Evolutionary conservation across 73 alveolate genomes (phyloP), one percentile per base, ranked within the genome.

Genomic region (Symbiodinium pilosum): DNA sequence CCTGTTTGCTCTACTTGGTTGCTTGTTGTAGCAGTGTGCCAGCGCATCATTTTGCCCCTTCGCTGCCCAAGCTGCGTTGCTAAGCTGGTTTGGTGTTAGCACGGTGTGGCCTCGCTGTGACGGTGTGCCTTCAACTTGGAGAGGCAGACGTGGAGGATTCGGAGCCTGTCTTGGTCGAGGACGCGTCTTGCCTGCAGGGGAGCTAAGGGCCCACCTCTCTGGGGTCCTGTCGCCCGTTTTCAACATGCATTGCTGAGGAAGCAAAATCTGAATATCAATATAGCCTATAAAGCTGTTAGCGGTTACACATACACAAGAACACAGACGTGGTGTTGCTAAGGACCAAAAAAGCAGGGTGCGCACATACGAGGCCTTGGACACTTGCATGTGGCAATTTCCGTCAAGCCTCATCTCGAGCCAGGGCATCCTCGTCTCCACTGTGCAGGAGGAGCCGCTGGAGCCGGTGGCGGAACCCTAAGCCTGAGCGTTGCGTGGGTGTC

Each of bases 281-380:
- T 26, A 54, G 34, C 73, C 73, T 16, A 18, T 3, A 4, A 54
- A 24, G 73, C 32, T 30, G 30, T 3, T 54, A 3, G 73, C 32
- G 73, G 20, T 24, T 26, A 54, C 5, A n/a, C 73, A 9, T 54
- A 54, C 32, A 0, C 32, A 26, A 54, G 73, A 54, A n/a, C 73
- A 54, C 32, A 12, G 73, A 11, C n/a, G n/a, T n/a, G n/a, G n/a
- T n/a, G 14, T 6, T 47, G 43, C 42, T 16, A 88, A 91, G 40
- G 97, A 91, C 38, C 97, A 87, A 42, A 68, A 71, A 40, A 91
- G 97, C 51, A 71, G 97, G 12, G 97, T 91, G 38, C 81, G 77
- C 89, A 91, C 97, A 28, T 91, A 91, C 28, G 97, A 91, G 95
- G 95, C 86, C 30, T 20, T 47, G 59, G 14, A 47, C n/a, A n/a